phyloP scores from a whole-genome alignment of 768 basidiomycete genomes.

The Lactarius tabidus region DNA sequence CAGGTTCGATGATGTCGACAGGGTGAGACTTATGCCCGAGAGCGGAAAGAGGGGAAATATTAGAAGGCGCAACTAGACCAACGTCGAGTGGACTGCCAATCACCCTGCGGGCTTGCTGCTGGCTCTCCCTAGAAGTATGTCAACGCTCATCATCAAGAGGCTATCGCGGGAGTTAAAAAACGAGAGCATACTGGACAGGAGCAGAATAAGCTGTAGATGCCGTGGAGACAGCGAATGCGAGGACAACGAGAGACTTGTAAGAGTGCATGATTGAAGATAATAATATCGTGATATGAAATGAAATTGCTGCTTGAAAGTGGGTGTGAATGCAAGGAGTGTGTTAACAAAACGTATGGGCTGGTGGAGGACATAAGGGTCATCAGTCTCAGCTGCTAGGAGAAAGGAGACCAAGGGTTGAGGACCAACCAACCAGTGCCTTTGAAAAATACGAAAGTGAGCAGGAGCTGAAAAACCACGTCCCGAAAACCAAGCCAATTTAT shows the following conservation, averaged over 20 bases:
- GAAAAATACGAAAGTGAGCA: not conserved
- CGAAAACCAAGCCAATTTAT: not conserved
- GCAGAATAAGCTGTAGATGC: not conserved
- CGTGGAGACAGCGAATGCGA: not conserved
- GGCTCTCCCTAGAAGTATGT: not conserved
- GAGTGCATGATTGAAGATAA: no score
- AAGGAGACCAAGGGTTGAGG: not conserved
- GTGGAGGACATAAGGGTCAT: not conserved
- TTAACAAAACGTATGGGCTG: conserved; percentile 1
- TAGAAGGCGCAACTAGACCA: no score
- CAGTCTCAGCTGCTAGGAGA: not conserved
- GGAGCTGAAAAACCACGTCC: not conserved
- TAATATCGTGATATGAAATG: not conserved
- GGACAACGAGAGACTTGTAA: not conserved
- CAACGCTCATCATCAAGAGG: not conserved
- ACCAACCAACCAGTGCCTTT: conserved; percentile 20
- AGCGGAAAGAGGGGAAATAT: no score
- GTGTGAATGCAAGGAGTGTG: not conserved
- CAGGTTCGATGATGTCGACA: no score
- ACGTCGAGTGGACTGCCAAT: no score
- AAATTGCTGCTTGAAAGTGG: not conserved
- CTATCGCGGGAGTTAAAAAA: not conserved
- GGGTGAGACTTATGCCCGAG: no score
- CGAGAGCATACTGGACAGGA: not conserved
- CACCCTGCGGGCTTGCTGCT: no score